These are phyloP conservation scores for Colletotrichum sp. DNA, from an alignment of 2,329 filamentous ascomycete species.

Conservation along the genomic window DNA sequence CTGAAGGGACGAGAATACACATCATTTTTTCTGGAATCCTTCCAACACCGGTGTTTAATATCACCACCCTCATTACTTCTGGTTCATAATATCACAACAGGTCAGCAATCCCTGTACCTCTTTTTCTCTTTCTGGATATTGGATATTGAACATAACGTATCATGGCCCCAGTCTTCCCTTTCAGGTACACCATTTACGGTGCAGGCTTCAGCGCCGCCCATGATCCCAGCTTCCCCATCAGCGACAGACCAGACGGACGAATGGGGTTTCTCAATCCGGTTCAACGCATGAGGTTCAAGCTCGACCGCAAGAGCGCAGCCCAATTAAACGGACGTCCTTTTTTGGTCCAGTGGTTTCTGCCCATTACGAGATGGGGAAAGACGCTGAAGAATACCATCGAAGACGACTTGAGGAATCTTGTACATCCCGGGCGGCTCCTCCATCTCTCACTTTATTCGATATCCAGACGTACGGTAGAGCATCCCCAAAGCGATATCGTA, in stretches of 20 bases:
- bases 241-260: background rate
- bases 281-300: accelerated
- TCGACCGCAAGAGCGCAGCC: background rate
- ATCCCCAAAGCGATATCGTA: background rate
- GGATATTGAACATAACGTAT: background rate
- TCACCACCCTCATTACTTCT: background rate
- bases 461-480: background rate
- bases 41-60: background rate
- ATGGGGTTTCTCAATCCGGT: background rate
- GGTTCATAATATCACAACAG: background rate
- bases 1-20: background rate
- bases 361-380: background rate
- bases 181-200: background rate
- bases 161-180: background rate
- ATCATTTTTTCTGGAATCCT: background rate
- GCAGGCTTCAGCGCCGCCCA: background rate
- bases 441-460: background rate
- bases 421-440: background rate
- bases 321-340: background rate
- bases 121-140: background rate
- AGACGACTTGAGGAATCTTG: background rate
- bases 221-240: background rate
- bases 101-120: background rate
- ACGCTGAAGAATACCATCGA: background rate
- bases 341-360: background rate